These are phyloP conservation scores for Mixia osmundae DNA, from an alignment of 1,284 basidiomycete genomes.

Conservation along the genomic window DNA sequence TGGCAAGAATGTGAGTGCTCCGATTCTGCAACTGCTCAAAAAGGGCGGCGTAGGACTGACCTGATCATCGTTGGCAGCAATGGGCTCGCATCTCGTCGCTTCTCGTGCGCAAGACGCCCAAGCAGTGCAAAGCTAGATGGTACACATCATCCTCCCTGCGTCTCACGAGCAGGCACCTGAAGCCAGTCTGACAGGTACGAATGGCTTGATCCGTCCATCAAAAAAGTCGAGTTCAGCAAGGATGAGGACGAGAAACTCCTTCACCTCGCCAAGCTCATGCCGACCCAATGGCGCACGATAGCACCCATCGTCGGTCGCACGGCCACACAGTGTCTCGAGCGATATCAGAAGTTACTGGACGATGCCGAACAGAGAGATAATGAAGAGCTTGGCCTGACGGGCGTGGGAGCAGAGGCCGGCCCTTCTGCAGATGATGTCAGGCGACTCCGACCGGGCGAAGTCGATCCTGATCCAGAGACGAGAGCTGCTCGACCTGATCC, in stretches of 20 bases:
- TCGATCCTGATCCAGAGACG: constrained; percentile 96
- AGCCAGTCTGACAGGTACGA: constrained; percentile 44
- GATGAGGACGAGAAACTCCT: constrained; percentile 96
- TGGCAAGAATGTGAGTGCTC: constrained; percentile 11
- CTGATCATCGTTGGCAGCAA: constrained; percentile 70
- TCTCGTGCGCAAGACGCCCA: constrained; percentile 92
- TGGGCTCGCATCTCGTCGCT: constrained; percentile 98
- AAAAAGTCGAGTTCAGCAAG: constrained; percentile 99
- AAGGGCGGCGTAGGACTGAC: too few relatives aligned
- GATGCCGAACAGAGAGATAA: constrained; percentile 89
- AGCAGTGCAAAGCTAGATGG: constrained; percentile 84
- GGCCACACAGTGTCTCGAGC: constrained; percentile 90
- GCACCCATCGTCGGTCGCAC: constrained; percentile 98
- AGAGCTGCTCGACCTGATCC: constrained; percentile 95
- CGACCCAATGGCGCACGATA: constrained; percentile 98
- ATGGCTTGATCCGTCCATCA: constrained; percentile 98
- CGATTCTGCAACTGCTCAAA: background rate
- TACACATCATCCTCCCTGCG: background rate
- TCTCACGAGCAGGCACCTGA: background rate
- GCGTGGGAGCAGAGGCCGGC: constrained; percentile 43
- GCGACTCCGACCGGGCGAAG: constrained; percentile 76
- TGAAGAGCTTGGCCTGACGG: constrained; percentile 55
- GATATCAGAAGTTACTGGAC: constrained; percentile 92
- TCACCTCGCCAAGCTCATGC: constrained; percentile 96
- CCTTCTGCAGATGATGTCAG: constrained; percentile 79